A percentile compares a stretch with the other conserved stretches of the same genome.
Evolutionary conservation across 73 alveolate genomes (phyloP).

Genomic region (Halteria grandinella): DNA sequence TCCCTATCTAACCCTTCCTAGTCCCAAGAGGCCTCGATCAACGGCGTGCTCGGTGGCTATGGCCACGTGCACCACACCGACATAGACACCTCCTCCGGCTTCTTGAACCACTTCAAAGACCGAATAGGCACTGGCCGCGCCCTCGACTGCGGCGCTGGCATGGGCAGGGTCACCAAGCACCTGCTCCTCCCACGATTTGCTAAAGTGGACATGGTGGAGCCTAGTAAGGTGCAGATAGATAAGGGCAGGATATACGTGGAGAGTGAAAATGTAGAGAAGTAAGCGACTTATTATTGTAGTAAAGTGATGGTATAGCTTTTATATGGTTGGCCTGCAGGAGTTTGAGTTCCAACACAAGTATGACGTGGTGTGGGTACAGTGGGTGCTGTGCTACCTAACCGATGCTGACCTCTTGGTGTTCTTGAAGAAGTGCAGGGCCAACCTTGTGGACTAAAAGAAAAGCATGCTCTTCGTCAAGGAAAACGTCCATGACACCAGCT

Average conservation of each 20-base stretch:
- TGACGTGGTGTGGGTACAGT: constrained; percentile 80
- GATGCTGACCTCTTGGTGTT: constrained; percentile 73
- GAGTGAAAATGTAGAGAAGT: constrained; percentile 55
- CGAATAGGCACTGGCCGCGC: constrained; percentile 57
- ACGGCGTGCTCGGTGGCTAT: constrained; percentile 76
- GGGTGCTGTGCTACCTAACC: constrained; percentile 76
- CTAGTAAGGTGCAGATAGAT: constrained; percentile 56
- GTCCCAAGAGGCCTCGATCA: constrained; percentile 60
- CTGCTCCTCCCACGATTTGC: constrained; percentile 66
- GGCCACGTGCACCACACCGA: constrained; percentile 65
- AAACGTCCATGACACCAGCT: constrained; percentile 64
- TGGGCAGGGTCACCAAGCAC: constrained; percentile 79
- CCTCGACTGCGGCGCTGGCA: constrained; percentile 86
- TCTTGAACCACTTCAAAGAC: constrained; percentile 39
- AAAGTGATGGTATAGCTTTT: constrained; percentile 32
- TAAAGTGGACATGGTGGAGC: constrained; percentile 75
- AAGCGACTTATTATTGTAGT: background rate
- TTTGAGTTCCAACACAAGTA: constrained; percentile 69
- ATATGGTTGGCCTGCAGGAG: constrained; percentile 69
- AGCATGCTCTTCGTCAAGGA: constrained; percentile 73
- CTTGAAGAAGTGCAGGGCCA: constrained; percentile 58
- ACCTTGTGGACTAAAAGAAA: constrained; percentile 57
- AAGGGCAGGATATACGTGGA: constrained; percentile 62
- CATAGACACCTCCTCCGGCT: constrained; percentile 50
- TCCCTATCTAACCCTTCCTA: background rate